phyloP scores from a whole-genome alignment of 495 filamentous ascomycete genomes.

The Amniculicola lignicola region DNA sequence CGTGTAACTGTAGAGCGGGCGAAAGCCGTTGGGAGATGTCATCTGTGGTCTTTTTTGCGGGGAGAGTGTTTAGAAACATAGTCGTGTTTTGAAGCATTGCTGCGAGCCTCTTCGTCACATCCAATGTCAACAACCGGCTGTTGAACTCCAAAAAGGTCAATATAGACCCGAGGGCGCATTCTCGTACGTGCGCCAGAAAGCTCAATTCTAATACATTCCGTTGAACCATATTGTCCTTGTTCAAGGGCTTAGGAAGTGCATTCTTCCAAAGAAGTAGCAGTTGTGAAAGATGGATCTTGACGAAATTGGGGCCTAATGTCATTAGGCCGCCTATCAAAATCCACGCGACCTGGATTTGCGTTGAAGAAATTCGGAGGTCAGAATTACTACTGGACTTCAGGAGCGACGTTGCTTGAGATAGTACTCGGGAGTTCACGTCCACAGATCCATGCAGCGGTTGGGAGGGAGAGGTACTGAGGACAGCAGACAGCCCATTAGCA shows the following conservation, averaged over 20 bases:
- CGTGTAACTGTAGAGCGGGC: slow-evolving; percentile 83
- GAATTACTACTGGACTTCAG: slow-evolving; percentile 90
- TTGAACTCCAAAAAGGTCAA: slow-evolving; percentile 94
- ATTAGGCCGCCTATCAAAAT: slow-evolving; percentile 94
- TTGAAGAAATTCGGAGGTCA: slow-evolving; percentile 85
- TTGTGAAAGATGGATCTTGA: slow-evolving; percentile 97
- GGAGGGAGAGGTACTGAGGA: slow-evolving; percentile 80
- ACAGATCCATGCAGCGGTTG: slow-evolving; percentile 93
- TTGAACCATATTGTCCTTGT: slow-evolving; percentile 81
- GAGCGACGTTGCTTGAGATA: slow-evolving; percentile 85
- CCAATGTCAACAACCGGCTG: slow-evolving; percentile 81
- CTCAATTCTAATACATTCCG: slow-evolving; percentile 80
- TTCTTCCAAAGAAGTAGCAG: slow-evolving; percentile 97
- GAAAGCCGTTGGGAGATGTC: slow-evolving; percentile 82
- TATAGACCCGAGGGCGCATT: slow-evolving; percentile 90
- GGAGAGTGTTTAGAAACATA: slow-evolving; percentile 77
- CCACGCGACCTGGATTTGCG: slow-evolving; percentile 97
- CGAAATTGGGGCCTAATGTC: slow-evolving; percentile 95
- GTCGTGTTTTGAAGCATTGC: slow-evolving; percentile 95
- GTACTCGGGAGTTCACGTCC: slow-evolving; percentile 86
- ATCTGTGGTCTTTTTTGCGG: slow-evolving; percentile 79
- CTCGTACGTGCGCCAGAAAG: slow-evolving; percentile 89
- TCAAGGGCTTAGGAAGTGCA: slow-evolving; percentile 87
- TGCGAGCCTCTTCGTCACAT: slow-evolving; percentile 90
- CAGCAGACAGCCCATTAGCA: slow-evolving; percentile 88